A percentile compares a stretch with the other conserved stretches of the same genome.
phyloP scores from a whole-genome alignment of 495 filamentous ascomycete species.

The Astrothelium subdiscretum region DNA sequence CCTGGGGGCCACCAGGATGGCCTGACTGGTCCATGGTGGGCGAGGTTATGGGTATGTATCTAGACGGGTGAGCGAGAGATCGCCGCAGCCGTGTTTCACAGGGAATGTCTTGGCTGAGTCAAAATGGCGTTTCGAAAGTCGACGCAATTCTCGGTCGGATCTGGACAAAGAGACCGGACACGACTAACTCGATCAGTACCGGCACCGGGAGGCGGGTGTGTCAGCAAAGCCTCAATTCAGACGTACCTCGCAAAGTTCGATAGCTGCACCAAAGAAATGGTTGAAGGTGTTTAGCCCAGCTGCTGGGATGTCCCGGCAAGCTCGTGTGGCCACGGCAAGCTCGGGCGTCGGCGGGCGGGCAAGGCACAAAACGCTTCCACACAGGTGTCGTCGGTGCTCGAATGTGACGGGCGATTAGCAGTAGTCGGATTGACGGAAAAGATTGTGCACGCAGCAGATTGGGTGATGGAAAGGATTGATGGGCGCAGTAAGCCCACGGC shows the following conservation, averaged over 20 bases:
- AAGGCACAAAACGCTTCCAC: not conserved
- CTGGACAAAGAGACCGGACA: not conserved
- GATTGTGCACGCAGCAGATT: slow-evolving; percentile 2
- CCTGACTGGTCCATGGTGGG: slow-evolving; percentile 71
- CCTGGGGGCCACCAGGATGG: slow-evolving; percentile 57
- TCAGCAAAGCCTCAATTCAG: not conserved
- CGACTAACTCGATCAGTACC: not conserved
- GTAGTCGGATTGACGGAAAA: slow-evolving; percentile 1
- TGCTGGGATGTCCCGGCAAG: not conserved
- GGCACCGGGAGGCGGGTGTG: not conserved
- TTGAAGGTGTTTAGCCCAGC: not conserved
- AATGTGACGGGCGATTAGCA: not conserved
- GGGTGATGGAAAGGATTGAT: slow-evolving; percentile 2
- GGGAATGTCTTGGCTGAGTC: not conserved
- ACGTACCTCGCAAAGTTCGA: not conserved
- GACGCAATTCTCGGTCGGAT: not conserved
- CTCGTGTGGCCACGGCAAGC: not conserved
- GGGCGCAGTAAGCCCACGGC: not conserved
- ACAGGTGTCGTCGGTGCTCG: not conserved
- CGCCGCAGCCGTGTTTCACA: not conserved
- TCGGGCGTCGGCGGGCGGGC: not conserved
- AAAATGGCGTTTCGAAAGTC: not conserved
- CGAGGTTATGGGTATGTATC: not conserved
- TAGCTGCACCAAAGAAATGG: not conserved
- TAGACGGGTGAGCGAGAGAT: not conserved